A percentile compares a stretch with the other conserved stretches of the same genome.
These are phyloP conservation scores for Teunomyces aglyptinius DNA, from an alignment of 805 yeast species.

Conservation along the genomic window DNA sequence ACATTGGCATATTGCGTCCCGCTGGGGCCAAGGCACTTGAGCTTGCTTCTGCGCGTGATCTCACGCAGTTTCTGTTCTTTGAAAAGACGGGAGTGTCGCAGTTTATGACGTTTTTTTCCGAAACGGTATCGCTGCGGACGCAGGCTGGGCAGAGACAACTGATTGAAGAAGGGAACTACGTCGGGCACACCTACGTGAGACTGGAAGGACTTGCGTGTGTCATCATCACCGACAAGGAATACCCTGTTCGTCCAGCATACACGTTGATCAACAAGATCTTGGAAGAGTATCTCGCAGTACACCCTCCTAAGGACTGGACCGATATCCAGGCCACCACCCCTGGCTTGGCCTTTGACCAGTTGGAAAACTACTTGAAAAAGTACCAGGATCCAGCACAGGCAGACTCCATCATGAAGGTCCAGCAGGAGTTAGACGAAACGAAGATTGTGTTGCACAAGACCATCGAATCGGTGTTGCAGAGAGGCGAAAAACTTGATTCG, in stretches of 20 bases:
- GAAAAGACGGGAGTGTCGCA: slow-evolving; percentile 81
- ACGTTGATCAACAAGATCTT: slow-evolving; percentile 84
- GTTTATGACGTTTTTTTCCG: slow-evolving; percentile 91
- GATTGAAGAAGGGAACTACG: slow-evolving; percentile 86
- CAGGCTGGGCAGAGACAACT: slow-evolving; percentile 87
- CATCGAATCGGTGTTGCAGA: slow-evolving; percentile 86
- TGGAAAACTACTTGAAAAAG: slow-evolving; percentile 69
- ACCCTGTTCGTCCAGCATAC: slow-evolving; percentile 96
- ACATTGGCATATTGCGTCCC: slow-evolving; percentile 80
- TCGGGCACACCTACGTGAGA: slow-evolving; percentile 89
- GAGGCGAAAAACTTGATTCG: slow-evolving; percentile 95
- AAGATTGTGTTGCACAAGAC: slow-evolving; percentile 95
- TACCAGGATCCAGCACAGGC: slow-evolving; percentile 98
- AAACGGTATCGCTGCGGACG: slow-evolving; percentile 88
- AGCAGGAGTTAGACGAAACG: slow-evolving; percentile 96
- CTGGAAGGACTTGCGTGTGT: slow-evolving; percentile 91
- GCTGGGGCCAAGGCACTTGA: slow-evolving; percentile 65
- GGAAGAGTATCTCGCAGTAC: slow-evolving; percentile 84
- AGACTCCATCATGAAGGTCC: slow-evolving; percentile 94
- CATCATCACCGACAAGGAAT: slow-evolving; percentile 88
- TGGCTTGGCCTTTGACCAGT: slow-evolving; percentile 51
- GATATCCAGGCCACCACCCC: slow-evolving; percentile 45
- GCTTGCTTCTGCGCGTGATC: slow-evolving; percentile 75
- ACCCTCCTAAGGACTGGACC: slow-evolving; percentile 72
- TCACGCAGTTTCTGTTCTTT: slow-evolving; percentile 84